Evolutionary conservation across 805 yeast species (phyloP), one percentile per base, ranked within the genome.

Genomic region (Metschnikowia borealis): DNA sequence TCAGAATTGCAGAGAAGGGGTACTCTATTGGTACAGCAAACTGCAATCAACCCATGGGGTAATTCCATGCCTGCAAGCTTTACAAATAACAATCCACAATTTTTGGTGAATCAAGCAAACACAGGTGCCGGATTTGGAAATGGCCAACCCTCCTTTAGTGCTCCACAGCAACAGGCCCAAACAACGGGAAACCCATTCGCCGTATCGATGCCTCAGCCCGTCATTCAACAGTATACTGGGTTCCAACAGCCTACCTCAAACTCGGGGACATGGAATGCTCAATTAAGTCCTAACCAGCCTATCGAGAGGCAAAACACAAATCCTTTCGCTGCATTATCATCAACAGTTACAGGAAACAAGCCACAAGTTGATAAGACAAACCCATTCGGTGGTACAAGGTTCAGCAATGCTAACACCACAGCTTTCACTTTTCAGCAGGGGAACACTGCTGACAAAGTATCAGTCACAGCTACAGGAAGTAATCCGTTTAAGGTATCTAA

Each of bases 61-160:
- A 29, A 42, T 11, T 36, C 57, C 15, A 33, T 50, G 41, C 59
- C 62, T 37, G 48, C 49, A 6, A 43, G 35, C 5, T 47, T 53
- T 14, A 42, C 49, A 3, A 47, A 33, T 47, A 45, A 43, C 35
- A 50, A 47, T 49, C 55, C 47, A 8, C 58, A 39, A 35, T 34
- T 31, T 43, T 33, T 11, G 23, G 26, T 46, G 10, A 48, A 42
- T 20, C 58, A 68, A 15, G 59, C 71, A 3, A 73, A 66, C 54
- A 81, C 85, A 5, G 85, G 85, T 13, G 75, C 75, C 34, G 87
- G 86, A 0, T 81, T 82, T 63, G 85, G 85, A 1, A 78, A 74
- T 58, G 70, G 67, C 6, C 60, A 55, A 29, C 48, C 40, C 5
- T 37, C 62, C 48, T 45, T 49, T n/a, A 61, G 55, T 31, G 58